Conservation (phyloP, 163 green algal genomes). For the Scenedesmus sp. region DNA sequence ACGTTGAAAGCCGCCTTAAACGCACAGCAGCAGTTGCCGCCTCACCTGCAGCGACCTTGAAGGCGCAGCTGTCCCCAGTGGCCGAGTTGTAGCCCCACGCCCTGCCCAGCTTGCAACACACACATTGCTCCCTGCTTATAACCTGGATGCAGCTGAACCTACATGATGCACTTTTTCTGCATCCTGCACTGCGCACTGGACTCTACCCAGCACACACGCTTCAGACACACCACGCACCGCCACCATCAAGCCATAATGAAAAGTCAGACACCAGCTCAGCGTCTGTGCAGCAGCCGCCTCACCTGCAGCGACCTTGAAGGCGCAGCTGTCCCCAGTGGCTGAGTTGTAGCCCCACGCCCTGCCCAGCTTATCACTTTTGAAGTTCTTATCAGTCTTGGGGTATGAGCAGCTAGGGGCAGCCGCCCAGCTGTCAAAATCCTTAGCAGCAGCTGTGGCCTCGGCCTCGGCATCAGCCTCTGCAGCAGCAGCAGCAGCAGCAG, state of each 20-base stretch:
- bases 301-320: slow-evolving; percentile 16
- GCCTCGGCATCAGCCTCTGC: slow-evolving; percentile 15
- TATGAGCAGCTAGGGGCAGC: slow-evolving; percentile 2
- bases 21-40: too few relatives aligned
- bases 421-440: slow-evolving; percentile 24
- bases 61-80: slow-evolving; percentile 18
- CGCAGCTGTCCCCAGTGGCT: slow-evolving; percentile 10
- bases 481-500: not conserved
- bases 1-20: too few relatives aligned
- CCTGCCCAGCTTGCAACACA: not conserved
- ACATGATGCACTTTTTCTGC: too few relatives aligned
- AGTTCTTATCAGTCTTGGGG: slow-evolving; percentile 2
- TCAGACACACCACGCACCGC: not conserved
- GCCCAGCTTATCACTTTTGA: slow-evolving; percentile 26
- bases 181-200: too few relatives aligned
- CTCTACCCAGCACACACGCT: too few relatives aligned
- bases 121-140: not conserved
- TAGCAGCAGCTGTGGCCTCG: not conserved
- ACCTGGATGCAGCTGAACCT: too few relatives aligned
- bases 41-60: not conserved
- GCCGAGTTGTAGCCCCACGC: slow-evolving; percentile 39
- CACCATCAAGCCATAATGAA: too few relatives aligned
- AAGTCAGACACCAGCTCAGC: too few relatives aligned
- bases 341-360: slow-evolving; percentile 38
- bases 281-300: too few relatives aligned